A percentile compares a stretch with the other conserved stretches of the same genome.
phyloP scores from a whole-genome alignment of 345 rosid genomes.

The Linum lewisii region DNA sequence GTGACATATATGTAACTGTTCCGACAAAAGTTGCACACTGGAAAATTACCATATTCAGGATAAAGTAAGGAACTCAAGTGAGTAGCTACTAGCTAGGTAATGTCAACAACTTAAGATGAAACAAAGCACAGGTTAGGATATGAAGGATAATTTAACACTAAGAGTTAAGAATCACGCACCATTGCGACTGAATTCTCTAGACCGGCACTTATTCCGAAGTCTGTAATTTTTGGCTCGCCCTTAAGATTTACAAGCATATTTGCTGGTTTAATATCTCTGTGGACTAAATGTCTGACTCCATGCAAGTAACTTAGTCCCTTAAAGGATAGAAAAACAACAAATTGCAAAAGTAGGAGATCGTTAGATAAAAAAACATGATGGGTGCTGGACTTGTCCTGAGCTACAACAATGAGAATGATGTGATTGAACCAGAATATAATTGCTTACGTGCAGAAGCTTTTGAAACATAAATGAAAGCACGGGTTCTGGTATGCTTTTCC shows the following conservation, averaged over 20 bases:
- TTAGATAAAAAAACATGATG: slow-evolving; percentile 13
- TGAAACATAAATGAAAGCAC: slow-evolving; percentile 80
- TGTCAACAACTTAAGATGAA: slow-evolving; percentile 1
- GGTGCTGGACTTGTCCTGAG: slow-evolving; percentile 1
- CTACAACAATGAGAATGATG: slow-evolving; percentile 9
- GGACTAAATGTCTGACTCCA: slow-evolving; percentile 82
- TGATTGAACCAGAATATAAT: slow-evolving; percentile 1
- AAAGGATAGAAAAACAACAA: slow-evolving; percentile 6
- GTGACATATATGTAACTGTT: slow-evolving; percentile 98
- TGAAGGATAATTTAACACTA: too few relatives aligned
- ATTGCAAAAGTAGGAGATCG: slow-evolving; percentile 1
- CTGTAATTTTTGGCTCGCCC: slow-evolving; percentile 94
- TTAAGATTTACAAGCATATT: slow-evolving; percentile 87
- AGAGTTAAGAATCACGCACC: too few relatives aligned
- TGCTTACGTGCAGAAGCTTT: slow-evolving; percentile 66
- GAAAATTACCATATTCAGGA: slow-evolving; percentile 14
- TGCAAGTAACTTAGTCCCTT: slow-evolving; percentile 90
- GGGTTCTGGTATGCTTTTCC: slow-evolving; percentile 69
- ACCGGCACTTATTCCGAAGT: slow-evolving; percentile 97
- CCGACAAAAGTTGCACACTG: slow-evolving; percentile 99
- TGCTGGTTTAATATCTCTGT: slow-evolving; percentile 97
- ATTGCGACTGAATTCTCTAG: slow-evolving; percentile 91
- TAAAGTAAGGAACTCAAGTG: slow-evolving; percentile 15
- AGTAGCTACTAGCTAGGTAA: not conserved
- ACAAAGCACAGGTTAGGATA: not conserved